Percentiles rank a stretch among this genome's conserved stretches.
phyloP scores from a whole-genome alignment of 1,284 basidiomycete species.

The Cerrena zonata region DNA sequence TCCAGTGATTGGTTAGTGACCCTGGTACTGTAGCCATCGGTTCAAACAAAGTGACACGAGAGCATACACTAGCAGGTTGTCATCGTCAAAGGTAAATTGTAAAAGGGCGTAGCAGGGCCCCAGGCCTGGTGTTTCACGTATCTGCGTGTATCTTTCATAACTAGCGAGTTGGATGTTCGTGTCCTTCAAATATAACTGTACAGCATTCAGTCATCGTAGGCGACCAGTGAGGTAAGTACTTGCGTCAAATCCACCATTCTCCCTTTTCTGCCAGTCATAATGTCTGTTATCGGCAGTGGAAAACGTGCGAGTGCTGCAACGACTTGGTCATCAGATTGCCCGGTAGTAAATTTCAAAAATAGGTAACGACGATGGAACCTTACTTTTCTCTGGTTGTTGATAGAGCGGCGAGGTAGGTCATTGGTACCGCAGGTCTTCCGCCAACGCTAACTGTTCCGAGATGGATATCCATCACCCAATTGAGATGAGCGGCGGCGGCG shows the following conservation, averaged over 20 bases:
- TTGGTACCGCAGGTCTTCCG: slow-evolving; percentile 43
- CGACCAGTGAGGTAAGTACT: slow-evolving; percentile 17
- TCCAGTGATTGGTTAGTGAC: slow-evolving; percentile 15
- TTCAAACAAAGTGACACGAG: slow-evolving; percentile 65
- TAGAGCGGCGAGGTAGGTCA: slow-evolving; percentile 56
- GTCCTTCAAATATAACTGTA: slow-evolving; percentile 41
- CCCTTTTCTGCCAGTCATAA: slow-evolving; percentile 55
- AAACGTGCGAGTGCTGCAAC: slow-evolving; percentile 52
- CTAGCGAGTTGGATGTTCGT: slow-evolving; percentile 47
- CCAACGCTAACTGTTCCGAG: slow-evolving; percentile 55
- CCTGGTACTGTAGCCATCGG: slow-evolving; percentile 62
- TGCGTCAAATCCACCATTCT: slow-evolving; percentile 54
- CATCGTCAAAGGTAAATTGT: slow-evolving; percentile 57
- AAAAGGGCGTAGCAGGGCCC: slow-evolving; percentile 59
- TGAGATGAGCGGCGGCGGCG: slow-evolving; percentile 51
- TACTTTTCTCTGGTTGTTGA: too few relatives aligned
- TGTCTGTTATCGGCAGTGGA: slow-evolving; percentile 43
- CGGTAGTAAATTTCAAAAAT: slow-evolving; percentile 6
- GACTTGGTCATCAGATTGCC: background rate
- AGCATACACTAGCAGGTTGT: slow-evolving; percentile 53
- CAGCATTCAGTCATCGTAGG: background rate
- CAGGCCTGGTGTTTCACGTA: slow-evolving; percentile 44
- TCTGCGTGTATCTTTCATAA: slow-evolving; percentile 47
- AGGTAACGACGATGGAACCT: slow-evolving; percentile 13
- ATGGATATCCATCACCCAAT: slow-evolving; percentile 52